Evolutionary conservation across 1,139 yeast genomes (phyloP).

Genomic region (Yarrowia galli): DNA sequence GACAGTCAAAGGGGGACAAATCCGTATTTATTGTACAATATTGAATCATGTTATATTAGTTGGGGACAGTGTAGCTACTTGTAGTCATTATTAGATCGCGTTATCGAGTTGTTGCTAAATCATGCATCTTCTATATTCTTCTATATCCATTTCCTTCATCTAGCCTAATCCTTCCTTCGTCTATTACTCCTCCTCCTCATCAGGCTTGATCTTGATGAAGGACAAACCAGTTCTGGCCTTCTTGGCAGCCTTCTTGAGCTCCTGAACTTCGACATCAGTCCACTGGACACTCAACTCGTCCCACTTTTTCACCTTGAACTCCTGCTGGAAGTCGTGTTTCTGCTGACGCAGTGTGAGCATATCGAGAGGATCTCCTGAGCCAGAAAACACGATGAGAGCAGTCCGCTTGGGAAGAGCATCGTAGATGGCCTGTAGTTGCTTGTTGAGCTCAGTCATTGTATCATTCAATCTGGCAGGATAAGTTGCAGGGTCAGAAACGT

Average conservation of each 20-base stretch:
- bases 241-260: conserved; percentile 48
- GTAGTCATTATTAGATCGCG: too few relatives aligned
- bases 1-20: neutral
- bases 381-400: conserved; percentile 66
- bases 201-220: conserved; percentile 57
- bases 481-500: neutral
- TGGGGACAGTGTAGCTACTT: neutral
- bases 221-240: conserved; percentile 65
- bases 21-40: conserved; percentile 38
- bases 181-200: conserved; percentile 38
- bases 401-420: conserved; percentile 64
- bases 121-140: conserved; percentile 1
- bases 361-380: conserved; percentile 65
- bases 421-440: conserved; percentile 60
- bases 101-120: neutral
- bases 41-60: conserved; percentile 17
- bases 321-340: conserved; percentile 55
- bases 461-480: conserved; percentile 44
- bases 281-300: conserved; percentile 59
- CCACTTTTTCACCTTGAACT: conserved; percentile 55
- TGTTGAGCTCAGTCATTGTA: conserved; percentile 53
- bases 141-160: neutral
- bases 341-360: conserved; percentile 58
- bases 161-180: too few relatives aligned
- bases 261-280: conserved; percentile 59